Conservation (phyloP, 148 eudicot genomes). For the Agrostemma githago region DNA sequence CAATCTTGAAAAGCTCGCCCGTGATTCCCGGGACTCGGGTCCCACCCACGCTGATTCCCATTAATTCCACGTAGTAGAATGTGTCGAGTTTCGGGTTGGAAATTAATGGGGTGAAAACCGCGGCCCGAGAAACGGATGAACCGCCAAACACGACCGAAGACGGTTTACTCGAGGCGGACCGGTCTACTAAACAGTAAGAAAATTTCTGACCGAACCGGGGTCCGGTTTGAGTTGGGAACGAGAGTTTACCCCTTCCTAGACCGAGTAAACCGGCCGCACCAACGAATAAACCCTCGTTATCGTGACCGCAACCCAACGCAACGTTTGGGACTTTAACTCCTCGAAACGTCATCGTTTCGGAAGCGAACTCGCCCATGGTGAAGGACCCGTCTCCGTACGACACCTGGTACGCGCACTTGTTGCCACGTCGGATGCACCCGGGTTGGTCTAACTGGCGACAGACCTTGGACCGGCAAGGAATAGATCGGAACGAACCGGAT, state of each 20-base stretch:
- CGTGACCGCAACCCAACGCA: conserved; percentile 91
- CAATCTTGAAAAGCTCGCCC: conserved; percentile 59
- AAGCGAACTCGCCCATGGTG: conserved; percentile 75
- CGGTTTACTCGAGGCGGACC: conserved; percentile 68
- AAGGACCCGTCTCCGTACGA: conserved; percentile 91
- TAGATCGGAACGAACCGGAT: conserved; percentile 46
- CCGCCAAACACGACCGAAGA: conserved; percentile 74
- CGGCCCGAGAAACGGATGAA: conserved; percentile 43
- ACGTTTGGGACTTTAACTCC: conserved; percentile 46
- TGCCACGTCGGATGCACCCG: conserved; percentile 48
- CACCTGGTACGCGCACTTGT: conserved; percentile 67
- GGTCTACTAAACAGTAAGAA: conserved; percentile 83
- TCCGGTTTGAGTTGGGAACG: conserved; percentile 75
- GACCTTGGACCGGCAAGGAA: conserved; percentile 55
- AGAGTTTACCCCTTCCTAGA: conserved; percentile 70
- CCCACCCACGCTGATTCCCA: conserved; percentile 88
- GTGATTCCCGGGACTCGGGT: conserved; percentile 50
- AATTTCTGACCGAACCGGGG: conserved; percentile 60
- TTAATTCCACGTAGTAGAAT: conserved; percentile 71
- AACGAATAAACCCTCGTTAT: conserved; percentile 76
- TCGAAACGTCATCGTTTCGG: conserved; percentile 86
- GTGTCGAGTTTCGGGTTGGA: conserved; percentile 89
- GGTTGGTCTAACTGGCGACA: conserved; percentile 69
- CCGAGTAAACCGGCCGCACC: conserved; percentile 94
- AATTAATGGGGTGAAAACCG: conserved; percentile 69